Conservation (phyloP, 345 rosid genomes). For the Fremontodendron californicum region DNA sequence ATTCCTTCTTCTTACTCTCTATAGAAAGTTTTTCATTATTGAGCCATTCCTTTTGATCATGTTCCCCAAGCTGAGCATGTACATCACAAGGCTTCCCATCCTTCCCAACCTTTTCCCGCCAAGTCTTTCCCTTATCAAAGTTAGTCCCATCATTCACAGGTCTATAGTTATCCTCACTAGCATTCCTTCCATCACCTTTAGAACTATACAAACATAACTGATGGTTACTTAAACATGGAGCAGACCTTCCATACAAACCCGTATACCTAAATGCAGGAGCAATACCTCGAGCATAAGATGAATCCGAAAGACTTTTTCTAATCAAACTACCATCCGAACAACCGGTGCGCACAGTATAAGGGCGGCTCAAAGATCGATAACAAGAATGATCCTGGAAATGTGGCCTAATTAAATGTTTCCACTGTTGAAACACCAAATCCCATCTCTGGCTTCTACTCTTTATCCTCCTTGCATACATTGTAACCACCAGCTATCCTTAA, state of each 20-base stretch:
- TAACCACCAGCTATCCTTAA: constrained; percentile 18
- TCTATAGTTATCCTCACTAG: constrained; percentile 61
- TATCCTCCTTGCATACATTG: constrained; percentile 66
- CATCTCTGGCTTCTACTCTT: constrained; percentile 56
- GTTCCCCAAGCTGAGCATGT: constrained; percentile 78
- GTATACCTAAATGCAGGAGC: constrained; percentile 23
- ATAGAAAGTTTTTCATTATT: constrained; percentile 63
- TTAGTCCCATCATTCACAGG: constrained; percentile 45
- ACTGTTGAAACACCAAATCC: constrained; percentile 46
- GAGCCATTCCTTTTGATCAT: constrained; percentile 97
- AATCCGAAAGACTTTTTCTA: constrained; percentile 33
- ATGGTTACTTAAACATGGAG: constrained; percentile 24
- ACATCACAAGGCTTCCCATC: constrained; percentile 43
- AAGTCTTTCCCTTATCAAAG: constrained; percentile 42
- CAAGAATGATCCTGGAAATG: constrained; percentile 29
- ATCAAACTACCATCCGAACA: constrained; percentile 27
- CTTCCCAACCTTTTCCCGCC: constrained; percentile 23
- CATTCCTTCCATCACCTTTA: constrained; percentile 76
- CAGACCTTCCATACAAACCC: constrained; percentile 18
- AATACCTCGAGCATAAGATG: constrained; percentile 24
- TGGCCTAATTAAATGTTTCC: constrained; percentile 42
- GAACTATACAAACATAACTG: constrained; percentile 68
- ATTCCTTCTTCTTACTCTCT: constrained; percentile 74
- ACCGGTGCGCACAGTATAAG: constrained; percentile 22
- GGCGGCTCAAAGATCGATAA: constrained; percentile 29